Evolutionary conservation across 345 rosid species (phyloP), one percentile per base, ranked within the genome.

Genomic region (Raphanus sativus): DNA sequence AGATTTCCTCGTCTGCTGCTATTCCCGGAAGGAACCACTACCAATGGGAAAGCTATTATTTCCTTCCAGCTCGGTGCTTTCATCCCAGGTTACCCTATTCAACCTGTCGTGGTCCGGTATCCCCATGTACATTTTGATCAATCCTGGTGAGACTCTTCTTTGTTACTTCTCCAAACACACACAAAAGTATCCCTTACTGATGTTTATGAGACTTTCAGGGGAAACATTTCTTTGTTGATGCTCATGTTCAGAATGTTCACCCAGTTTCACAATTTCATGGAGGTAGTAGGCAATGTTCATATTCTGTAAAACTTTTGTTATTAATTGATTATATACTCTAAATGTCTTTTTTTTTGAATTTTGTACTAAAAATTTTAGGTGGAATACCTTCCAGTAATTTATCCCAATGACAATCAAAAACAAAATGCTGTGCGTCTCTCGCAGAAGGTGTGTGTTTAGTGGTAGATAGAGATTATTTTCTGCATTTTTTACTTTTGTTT

Each of bases 11-110:
- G 93, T 64, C 71, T 95, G 73, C 86, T 95, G 58, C 80, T 95
- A 61, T 95, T 95, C 88, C 99, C 99, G 4, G 99, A 95, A 88
- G 99, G 99, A 75, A 95, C 99, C 28, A 95, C 99, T 13, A 90
- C 97, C 15, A 95, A 91, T 79, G 99, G 99, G 71, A 89, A 70
- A 84, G 88, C 76, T 75, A 68, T 95, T 64, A 89, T 92, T 65
- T 89, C 98, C 11, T 95, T 95, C 75, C 98, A 95, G 87, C 97
- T 92, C 2, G 99, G 99, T 45, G 99, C 99, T 61, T 95, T 95
- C 82, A 86, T 95, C 74, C 96, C 98, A 65, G 84, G 92, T 64
- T 87, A 72, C 56, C 90, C 97, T 4, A 86, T 95, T 75, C 98
- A 95, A 84, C 99, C 98, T 68, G 86, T 95, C 5, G 70, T 95